Conservation (phyloP, 1,284 basidiomycete genomes). For the Puccinia hordei region DNA sequence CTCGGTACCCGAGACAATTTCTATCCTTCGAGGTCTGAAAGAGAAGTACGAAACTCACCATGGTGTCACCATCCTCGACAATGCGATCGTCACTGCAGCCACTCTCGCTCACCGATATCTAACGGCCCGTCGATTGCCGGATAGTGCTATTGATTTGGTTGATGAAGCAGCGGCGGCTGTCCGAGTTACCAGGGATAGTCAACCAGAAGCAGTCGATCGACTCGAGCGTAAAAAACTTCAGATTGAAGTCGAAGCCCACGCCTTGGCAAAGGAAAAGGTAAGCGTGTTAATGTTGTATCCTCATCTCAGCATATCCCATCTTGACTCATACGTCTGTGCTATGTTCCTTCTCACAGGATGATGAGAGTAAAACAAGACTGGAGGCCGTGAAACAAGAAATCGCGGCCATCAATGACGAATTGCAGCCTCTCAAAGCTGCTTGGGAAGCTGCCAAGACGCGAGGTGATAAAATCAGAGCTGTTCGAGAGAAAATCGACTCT, state of each 20-base stretch:
- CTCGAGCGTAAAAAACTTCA: constrained; percentile 90
- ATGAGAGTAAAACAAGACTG: constrained; percentile 85
- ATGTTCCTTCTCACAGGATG: constrained; percentile 67
- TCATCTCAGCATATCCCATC: constrained; percentile 9
- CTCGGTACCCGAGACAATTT: constrained; percentile 83
- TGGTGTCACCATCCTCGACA: constrained; percentile 75
- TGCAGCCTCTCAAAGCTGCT: constrained; percentile 81
- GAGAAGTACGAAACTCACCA: constrained; percentile 70
- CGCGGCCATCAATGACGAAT: constrained; percentile 81
- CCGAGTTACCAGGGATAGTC: constrained; percentile 88
- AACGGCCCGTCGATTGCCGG: constrained; percentile 68
- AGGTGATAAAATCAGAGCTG: constrained; percentile 79
- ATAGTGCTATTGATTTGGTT: constrained; percentile 87
- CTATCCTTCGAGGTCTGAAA: constrained; percentile 84
- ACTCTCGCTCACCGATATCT: constrained; percentile 92
- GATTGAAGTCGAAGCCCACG: constrained; percentile 93
- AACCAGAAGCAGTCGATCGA: constrained; percentile 90
- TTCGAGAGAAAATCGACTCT: constrained; percentile 84
- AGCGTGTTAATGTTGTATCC: background rate
- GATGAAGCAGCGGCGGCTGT: constrained; percentile 89
- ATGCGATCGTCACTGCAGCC: constrained; percentile 85
- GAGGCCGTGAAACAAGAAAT: constrained; percentile 75
- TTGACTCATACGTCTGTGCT: constrained; percentile 66
- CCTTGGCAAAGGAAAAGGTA: constrained; percentile 67
- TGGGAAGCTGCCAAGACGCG: constrained; percentile 87